Conservation (phyloP, 2,329 filamentous ascomycete genomes). For the Trichoderma hamatum region DNA sequence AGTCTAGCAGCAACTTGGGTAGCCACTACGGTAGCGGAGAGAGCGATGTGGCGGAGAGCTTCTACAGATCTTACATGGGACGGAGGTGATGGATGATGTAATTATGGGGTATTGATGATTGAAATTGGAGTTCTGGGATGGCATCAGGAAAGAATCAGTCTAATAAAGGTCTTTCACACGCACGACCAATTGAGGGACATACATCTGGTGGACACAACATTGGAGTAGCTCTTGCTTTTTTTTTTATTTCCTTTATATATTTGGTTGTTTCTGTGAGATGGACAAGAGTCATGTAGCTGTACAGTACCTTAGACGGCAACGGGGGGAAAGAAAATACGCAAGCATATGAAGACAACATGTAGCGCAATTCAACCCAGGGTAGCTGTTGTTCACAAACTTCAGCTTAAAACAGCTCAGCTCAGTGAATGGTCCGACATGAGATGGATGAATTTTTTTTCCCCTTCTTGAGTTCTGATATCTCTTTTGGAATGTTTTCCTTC, state of each 20-base stretch:
- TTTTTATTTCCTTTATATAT: constrained; percentile 1
- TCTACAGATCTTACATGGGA: constrained; percentile 86
- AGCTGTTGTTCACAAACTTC: neutral
- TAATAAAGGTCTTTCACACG: constrained; percentile 27
- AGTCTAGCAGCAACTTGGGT: constrained; percentile 67
- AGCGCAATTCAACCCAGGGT: neutral
- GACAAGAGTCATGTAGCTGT: constrained; percentile 41
- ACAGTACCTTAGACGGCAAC: constrained; percentile 40
- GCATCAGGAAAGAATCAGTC: constrained; percentile 28
- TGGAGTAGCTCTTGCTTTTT: constrained; percentile 19
- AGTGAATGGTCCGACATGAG: neutral
- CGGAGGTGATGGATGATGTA: constrained; percentile 62
- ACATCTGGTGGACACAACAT: constrained; percentile 26
- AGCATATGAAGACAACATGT: constrained; percentile 1
- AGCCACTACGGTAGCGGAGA: constrained; percentile 62
- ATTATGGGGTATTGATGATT: constrained; percentile 30
- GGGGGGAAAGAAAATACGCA: constrained; percentile 4
- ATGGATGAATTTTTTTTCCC: constrained; percentile 23
- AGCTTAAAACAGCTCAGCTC: constrained; percentile 6
- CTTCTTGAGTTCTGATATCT: neutral
- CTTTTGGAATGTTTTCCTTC: neutral
- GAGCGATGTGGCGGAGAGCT: constrained; percentile 78
- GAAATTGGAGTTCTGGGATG: constrained; percentile 28
- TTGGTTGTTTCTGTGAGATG: neutral
- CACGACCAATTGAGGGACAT: constrained; percentile 13